A percentile compares a stretch with the other conserved stretches of the same genome.
phyloP scores from a whole-genome alignment of 148 eudicot species.

The Nepenthes gracilis region DNA sequence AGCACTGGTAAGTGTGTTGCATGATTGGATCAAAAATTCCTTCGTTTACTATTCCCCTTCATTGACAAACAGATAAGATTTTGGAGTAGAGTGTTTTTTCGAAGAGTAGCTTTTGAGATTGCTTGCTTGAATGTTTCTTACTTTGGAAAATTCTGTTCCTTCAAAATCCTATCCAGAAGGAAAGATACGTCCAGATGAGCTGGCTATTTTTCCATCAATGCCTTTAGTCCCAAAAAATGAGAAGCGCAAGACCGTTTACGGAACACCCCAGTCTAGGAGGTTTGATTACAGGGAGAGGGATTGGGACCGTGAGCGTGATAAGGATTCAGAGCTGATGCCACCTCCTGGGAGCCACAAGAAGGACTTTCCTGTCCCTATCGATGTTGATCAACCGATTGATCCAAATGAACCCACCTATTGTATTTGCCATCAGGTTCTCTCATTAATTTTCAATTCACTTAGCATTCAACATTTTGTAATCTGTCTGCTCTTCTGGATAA shows the following conservation, averaged over 20 bases:
- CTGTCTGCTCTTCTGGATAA: background rate
- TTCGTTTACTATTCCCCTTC: too few relatives aligned
- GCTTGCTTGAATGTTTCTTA: slow-evolving; percentile 4
- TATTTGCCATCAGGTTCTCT: slow-evolving; percentile 84
- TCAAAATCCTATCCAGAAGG: slow-evolving; percentile 54
- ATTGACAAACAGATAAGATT: too few relatives aligned
- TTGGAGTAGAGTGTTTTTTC: background rate
- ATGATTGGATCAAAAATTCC: too few relatives aligned
- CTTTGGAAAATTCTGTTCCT: background rate
- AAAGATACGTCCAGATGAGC: slow-evolving; percentile 81
- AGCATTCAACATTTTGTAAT: background rate
- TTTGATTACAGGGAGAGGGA: slow-evolving; percentile 74
- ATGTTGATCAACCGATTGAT: slow-evolving; percentile 86
- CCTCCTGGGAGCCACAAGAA: slow-evolving; percentile 89
- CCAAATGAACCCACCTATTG: slow-evolving; percentile 98
- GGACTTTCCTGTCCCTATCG: slow-evolving; percentile 67
- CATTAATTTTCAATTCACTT: background rate
- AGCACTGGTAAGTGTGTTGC: too few relatives aligned
- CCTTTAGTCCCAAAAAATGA: slow-evolving; percentile 77
- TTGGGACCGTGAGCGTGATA: slow-evolving; percentile 85
- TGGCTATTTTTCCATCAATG: slow-evolving; percentile 74
- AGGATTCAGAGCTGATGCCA: slow-evolving; percentile 98
- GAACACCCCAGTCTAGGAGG: slow-evolving; percentile 65
- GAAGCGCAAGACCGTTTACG: slow-evolving; percentile 47
- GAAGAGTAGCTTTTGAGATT: slow-evolving; percentile 2